Evolutionary conservation across 805 yeast species (phyloP).

Genomic region (Zygosaccharomyces gambellarensis): DNA sequence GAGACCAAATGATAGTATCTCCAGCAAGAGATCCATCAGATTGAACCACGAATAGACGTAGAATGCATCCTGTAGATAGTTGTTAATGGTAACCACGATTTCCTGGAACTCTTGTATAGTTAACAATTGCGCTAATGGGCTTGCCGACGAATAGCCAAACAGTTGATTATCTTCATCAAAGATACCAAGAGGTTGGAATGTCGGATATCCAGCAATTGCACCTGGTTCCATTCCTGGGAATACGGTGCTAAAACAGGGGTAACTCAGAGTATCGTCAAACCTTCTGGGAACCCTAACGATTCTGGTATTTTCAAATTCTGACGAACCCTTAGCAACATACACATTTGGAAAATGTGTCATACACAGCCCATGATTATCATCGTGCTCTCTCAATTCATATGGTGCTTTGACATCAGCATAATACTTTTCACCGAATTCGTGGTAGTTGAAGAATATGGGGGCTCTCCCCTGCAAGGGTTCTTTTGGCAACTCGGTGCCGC

Average conservation of each 20-base stretch:
- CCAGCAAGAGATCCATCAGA: conserved; percentile 36
- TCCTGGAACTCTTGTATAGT: conserved; percentile 36
- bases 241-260: conserved; percentile 52
- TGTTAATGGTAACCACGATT: conserved; percentile 45
- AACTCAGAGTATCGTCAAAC: conserved; percentile 35
- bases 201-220: conserved; percentile 38
- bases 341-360: conserved; percentile 66
- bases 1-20: conserved; percentile 40
- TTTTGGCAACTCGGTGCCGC: conserved; percentile 8
- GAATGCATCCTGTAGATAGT: conserved; percentile 38
- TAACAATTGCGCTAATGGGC: conserved; percentile 44
- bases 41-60: conserved; percentile 38
- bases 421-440: conserved; percentile 47
- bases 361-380: conserved; percentile 38
- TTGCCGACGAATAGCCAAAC: conserved; percentile 50
- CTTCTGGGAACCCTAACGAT: conserved; percentile 62
- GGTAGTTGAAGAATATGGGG: conserved; percentile 58
- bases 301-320: conserved; percentile 39
- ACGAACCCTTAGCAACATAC: conserved; percentile 37
- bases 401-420: conserved; percentile 26
- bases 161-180: conserved; percentile 37
- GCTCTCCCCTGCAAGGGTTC: conserved; percentile 10
- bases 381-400: conserved; percentile 19
- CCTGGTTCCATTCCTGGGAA: conserved; percentile 64
- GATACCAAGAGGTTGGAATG: conserved; percentile 39